A percentile compares a stretch with the other conserved stretches of the same genome.
These are phyloP conservation scores for Saccharomyces uvarum DNA, from an alignment of 1,139 yeast species.

Conservation along the genomic window DNA sequence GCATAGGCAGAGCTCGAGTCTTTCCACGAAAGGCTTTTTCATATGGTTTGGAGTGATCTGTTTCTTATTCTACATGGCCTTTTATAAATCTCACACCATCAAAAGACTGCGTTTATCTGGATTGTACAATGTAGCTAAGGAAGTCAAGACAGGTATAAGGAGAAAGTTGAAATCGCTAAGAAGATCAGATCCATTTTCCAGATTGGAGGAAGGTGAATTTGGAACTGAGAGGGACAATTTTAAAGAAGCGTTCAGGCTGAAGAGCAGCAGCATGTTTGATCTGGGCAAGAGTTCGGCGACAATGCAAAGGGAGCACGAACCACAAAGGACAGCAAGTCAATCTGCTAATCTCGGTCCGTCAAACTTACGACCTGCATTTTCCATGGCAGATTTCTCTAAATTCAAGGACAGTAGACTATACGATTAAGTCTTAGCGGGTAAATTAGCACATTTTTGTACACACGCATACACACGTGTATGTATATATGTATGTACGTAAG, in stretches of 20 bases:
- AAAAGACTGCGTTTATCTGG: background rate
- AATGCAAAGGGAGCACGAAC: background rate
- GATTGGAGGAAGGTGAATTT: conserved; percentile 12
- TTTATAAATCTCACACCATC: background rate
- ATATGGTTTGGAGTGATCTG: background rate
- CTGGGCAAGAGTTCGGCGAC: conserved; percentile 7
- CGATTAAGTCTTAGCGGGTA: conserved; percentile 4
- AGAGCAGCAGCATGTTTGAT: conserved; percentile 28
- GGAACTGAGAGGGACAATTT: conserved; percentile 6
- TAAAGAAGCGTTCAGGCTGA: conserved; percentile 15
- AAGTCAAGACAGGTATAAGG: background rate
- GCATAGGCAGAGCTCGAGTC: background rate
- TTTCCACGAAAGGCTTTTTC: background rate
- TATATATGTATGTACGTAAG: background rate
- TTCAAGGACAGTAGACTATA: conserved; percentile 15
- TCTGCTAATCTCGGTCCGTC: conserved; percentile 6
- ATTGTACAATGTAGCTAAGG: background rate
- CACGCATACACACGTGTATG: background rate
- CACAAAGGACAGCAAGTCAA: conserved; percentile 2
- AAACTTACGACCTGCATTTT: conserved; percentile 21
- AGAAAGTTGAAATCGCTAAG: background rate
- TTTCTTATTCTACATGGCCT: background rate
- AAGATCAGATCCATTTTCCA: conserved; percentile 11
- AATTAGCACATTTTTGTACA: background rate
- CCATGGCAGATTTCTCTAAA: conserved; percentile 28